Evolutionary conservation across 192 early-diverging fungal species (phyloP).

Genomic region (Oehlia diaphana): DNA sequence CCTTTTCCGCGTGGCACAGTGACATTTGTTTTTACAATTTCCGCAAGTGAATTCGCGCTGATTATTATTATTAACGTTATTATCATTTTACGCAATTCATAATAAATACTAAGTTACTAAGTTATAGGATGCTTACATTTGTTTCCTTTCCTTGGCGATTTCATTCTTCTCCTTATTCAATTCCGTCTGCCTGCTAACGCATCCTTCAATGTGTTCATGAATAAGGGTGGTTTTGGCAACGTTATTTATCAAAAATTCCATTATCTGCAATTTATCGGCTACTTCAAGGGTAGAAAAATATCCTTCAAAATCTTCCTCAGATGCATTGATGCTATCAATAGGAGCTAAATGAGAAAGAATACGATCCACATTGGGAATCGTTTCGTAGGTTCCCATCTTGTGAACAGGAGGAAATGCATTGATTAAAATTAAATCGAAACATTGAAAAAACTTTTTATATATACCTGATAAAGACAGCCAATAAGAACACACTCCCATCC

Average conservation of each 20-base stretch:
- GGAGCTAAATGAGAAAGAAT: constrained; percentile 47
- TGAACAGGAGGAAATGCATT: not conserved
- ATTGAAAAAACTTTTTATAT: not conserved
- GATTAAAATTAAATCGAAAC: not conserved
- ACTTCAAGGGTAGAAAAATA: constrained; percentile 42
- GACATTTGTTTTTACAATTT: constrained; percentile 17
- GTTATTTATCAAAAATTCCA: constrained; percentile 61
- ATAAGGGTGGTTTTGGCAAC: constrained; percentile 55
- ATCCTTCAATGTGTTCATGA: constrained; percentile 73
- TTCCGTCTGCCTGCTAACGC: constrained; percentile 66
- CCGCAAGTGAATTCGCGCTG: constrained; percentile 15
- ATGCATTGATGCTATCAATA: constrained; percentile 31
- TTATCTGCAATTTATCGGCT: constrained; percentile 60
- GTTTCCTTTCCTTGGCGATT: constrained; percentile 62
- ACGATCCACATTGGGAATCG: constrained; percentile 46
- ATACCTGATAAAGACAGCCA: constrained; percentile 54
- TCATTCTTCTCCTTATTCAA: constrained; percentile 78
- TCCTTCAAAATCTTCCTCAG: constrained; percentile 41
- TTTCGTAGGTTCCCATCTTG: constrained; percentile 48
- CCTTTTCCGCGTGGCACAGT: not conserved
- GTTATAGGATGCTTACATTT: constrained; percentile 49
- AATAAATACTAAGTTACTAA: not conserved
- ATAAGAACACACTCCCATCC: constrained; percentile 50
- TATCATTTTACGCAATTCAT: not conserved
- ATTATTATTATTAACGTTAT: not conserved